phyloP scores from a whole-genome alignment of 768 basidiomycete species.

The Tulasnella sp. region DNA sequence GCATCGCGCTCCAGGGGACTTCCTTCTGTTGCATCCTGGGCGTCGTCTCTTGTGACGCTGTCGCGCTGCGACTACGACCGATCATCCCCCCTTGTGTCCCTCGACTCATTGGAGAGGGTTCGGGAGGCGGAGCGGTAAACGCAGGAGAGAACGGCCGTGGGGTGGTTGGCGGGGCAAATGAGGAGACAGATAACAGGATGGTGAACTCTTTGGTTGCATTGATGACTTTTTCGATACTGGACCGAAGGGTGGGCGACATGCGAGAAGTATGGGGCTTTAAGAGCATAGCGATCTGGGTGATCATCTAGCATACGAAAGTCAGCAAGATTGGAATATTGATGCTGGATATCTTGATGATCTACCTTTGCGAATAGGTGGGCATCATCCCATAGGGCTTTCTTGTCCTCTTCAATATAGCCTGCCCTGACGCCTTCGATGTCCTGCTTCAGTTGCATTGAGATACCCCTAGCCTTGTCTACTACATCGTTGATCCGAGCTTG shows the following conservation, averaged over 20 bases:
- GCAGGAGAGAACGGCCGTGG: conserved; percentile 53
- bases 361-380: conserved; percentile 79
- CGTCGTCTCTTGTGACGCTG: conserved; percentile 33
- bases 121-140: conserved; percentile 22
- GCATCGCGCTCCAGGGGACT: conserved; percentile 45
- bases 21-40: conserved; percentile 29
- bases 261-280: conserved; percentile 28
- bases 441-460: conserved; percentile 52
- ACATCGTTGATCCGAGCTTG: conserved; percentile 41
- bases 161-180: conserved; percentile 52
- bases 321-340: too few species aligned
- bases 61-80: conserved; percentile 42
- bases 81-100: conserved; percentile 41
- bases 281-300: conserved; percentile 1
- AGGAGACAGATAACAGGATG: conserved; percentile 76
- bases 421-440: conserved; percentile 50
- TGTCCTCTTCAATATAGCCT: conserved; percentile 43
- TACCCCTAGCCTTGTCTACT: conserved; percentile 50
- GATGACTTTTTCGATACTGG: conserved; percentile 63
- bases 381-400: conserved; percentile 59
- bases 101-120: conserved; percentile 25
- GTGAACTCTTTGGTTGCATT: conserved; percentile 81
- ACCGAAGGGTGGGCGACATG: conserved; percentile 50
- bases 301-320: too few species aligned
- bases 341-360: too few species aligned